Conservation (phyloP, 2,329 filamentous ascomycete genomes). For the Aspergillus sp. region DNA sequence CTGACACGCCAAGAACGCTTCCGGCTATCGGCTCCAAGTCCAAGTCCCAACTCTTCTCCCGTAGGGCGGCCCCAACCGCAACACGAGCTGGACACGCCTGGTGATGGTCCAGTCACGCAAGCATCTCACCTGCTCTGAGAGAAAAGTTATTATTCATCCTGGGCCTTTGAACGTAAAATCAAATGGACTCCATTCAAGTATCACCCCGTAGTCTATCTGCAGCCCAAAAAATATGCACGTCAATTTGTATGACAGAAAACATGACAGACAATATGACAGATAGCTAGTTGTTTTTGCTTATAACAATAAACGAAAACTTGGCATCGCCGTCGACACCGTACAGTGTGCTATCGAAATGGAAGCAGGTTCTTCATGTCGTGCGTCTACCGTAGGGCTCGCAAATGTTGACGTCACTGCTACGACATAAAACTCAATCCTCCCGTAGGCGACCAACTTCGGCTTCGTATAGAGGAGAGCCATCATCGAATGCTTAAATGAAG, state of each 20-base stretch:
- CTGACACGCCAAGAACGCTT: neutral
- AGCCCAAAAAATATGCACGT: neutral
- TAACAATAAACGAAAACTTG: neutral
- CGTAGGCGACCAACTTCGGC: neutral
- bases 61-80: too few relatives aligned
- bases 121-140: neutral
- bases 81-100: neutral
- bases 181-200: too few relatives aligned
- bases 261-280: too few relatives aligned
- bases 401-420: neutral
- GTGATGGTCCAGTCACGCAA: neutral
- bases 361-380: too few relatives aligned
- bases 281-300: neutral
- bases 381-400: too few relatives aligned
- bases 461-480: neutral
- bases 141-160: neutral
- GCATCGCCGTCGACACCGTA: too few relatives aligned
- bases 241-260: too few relatives aligned
- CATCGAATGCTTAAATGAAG: neutral
- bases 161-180: neutral
- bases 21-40: neutral
- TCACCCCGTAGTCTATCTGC: too few relatives aligned
- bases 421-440: neutral
- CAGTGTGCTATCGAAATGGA: too few relatives aligned
- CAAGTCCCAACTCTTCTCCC: neutral